These are phyloP conservation scores for Rubus parviflorus DNA, from an alignment of 306 rosid species.

Conservation along the genomic window DNA sequence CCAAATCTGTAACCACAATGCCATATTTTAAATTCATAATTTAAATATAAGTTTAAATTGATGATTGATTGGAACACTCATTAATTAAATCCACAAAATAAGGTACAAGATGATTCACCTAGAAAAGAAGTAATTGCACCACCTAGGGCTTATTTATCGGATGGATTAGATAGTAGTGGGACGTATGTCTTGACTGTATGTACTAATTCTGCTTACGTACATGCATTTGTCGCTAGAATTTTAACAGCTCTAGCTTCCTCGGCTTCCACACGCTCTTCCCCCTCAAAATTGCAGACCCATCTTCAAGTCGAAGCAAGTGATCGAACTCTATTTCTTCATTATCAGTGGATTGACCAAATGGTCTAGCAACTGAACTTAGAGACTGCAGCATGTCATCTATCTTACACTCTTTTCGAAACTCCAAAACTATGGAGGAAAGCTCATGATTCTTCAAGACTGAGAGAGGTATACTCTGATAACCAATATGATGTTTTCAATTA, in stretches of 20 bases:
- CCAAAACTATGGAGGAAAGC: not conserved
- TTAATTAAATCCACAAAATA: no score
- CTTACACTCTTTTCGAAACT: not conserved
- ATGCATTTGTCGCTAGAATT: no score
- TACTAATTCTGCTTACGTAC: no score
- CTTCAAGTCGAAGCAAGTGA: not conserved
- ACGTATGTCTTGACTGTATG: no score
- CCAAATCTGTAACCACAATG: no score
- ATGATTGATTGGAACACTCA: no score
- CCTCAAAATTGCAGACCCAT: not conserved
- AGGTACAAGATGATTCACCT: no score
- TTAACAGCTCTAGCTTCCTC: not conserved
- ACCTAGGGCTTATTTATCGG: no score
- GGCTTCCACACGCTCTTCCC: not conserved
- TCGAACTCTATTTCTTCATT: not conserved
- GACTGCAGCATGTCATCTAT: not conserved
- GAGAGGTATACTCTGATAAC: not conserved
- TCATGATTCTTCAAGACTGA: not conserved
- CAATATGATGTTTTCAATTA: not conserved
- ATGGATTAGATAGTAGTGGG: no score
- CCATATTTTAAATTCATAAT: no score
- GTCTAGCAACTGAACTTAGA: not conserved
- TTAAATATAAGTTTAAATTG: no score
- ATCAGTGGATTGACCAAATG: not conserved
- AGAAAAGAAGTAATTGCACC: no score